phyloP scores from a whole-genome alignment of 2,329 filamentous ascomycete species.

The Apiospora marii region DNA sequence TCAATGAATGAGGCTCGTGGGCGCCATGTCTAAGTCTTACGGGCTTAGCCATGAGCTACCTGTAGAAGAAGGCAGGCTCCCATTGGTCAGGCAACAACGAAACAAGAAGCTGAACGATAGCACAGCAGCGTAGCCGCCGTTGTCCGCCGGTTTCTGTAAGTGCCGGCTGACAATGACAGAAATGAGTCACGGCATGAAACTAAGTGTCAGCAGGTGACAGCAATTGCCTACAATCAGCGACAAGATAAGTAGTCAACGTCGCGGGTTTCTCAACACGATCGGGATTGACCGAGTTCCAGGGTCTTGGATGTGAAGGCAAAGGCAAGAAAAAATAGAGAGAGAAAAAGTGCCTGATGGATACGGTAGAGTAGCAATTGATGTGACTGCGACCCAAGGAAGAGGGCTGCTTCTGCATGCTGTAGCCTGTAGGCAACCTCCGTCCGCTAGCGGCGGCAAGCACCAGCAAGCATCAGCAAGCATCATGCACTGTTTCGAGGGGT shows the following conservation, averaged over 20 bases:
- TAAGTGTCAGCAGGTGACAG: not conserved
- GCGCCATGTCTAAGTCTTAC: not conserved
- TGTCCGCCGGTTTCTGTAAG: not conserved
- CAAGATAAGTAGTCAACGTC: not conserved
- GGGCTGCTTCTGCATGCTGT: not conserved
- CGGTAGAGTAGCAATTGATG: not conserved
- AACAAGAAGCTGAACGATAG: not conserved
- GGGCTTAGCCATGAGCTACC: not conserved
- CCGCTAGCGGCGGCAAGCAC: constrained; percentile 17
- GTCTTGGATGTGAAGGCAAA: not conserved
- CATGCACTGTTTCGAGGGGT: not conserved
- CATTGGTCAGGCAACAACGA: not conserved
- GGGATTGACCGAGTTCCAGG: not conserved
- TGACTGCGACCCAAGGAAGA: too few relatives aligned
- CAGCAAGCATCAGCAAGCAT: not conserved
- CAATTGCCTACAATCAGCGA: not conserved
- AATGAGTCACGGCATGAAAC: not conserved
- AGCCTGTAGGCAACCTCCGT: not conserved
- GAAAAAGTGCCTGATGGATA: not conserved
- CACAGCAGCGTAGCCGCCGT: not conserved
- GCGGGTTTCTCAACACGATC: not conserved
- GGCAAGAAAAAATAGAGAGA: too few relatives aligned
- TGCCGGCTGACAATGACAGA: not conserved
- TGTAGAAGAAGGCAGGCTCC: not conserved
- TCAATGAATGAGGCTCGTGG: not conserved